These are phyloP conservation scores for Curvularia eragrostidis DNA, from an alignment of 2,329 filamentous ascomycete species.

Conservation along the genomic window DNA sequence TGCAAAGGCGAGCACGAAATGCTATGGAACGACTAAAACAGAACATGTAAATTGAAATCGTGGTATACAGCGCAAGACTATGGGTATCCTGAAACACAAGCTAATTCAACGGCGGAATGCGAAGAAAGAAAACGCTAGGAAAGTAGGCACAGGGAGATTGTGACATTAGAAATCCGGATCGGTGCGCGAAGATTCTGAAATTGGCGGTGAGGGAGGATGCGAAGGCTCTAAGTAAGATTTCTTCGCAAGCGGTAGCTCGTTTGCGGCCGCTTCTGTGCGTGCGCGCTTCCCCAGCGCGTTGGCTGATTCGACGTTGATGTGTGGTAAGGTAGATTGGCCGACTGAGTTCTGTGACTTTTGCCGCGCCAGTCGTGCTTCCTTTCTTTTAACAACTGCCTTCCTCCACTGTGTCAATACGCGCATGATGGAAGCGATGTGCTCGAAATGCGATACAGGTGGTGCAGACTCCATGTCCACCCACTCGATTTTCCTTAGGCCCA, in stretches of 20 bases:
- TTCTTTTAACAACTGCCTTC: constrained; percentile 30
- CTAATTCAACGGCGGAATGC: background rate
- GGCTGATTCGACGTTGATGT: constrained; percentile 4
- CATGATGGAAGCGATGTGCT: constrained; percentile 35
- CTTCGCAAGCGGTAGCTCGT: constrained; percentile 28
- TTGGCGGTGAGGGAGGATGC: constrained; percentile 37
- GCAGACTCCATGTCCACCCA: constrained; percentile 42
- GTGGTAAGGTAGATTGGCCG: background rate
- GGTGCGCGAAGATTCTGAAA: constrained; percentile 30
- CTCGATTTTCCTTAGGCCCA: constrained; percentile 42
- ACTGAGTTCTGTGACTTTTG: background rate
- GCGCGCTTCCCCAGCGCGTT: constrained; percentile 28
- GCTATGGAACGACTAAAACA: background rate
- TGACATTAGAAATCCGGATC: background rate
- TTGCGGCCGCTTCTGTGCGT: constrained; percentile 24
- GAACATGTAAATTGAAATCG: background rate
- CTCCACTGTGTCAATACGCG: constrained; percentile 41
- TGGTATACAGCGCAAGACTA: background rate
- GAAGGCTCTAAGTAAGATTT: constrained; percentile 23
- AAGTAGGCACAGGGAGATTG: background rate
- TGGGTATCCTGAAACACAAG: constrained; percentile 1
- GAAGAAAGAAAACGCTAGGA: background rate
- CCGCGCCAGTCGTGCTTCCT: constrained; percentile 18
- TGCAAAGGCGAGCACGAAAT: background rate
- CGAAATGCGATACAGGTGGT: constrained; percentile 32